Evolutionary conservation across 257 asterid species (phyloP).

Genomic region (Fraxinus americana): DNA sequence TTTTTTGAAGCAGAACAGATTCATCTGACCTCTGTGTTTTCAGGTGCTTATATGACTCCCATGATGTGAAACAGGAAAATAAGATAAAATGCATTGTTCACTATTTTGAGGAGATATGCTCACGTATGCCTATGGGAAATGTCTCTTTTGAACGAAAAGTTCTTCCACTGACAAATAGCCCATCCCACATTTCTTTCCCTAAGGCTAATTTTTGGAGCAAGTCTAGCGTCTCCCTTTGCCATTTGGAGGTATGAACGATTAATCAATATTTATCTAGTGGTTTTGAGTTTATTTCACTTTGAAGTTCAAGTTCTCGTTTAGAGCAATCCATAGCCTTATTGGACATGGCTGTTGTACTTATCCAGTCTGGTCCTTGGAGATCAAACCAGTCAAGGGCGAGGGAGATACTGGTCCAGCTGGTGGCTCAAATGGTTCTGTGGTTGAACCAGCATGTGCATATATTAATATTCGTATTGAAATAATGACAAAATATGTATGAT

Average conservation of each 20-base stretch:
- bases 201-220: conserved; percentile 68
- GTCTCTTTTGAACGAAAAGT: conserved; percentile 90
- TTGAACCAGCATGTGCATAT: neutral
- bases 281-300: neutral
- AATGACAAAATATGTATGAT: neutral
- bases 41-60: conserved; percentile 69
- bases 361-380: neutral
- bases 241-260: conserved; percentile 60
- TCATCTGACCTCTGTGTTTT: conserved; percentile 17
- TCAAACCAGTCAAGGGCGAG: neutral
- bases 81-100: conserved; percentile 83
- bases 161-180: conserved; percentile 46
- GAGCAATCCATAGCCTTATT: neutral
- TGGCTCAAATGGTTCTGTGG: neutral
- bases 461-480: neutral
- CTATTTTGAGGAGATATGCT: conserved; percentile 72
- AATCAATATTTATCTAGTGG: conserved; percentile 3
- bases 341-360: neutral
- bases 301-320: neutral
- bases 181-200: conserved; percentile 47
- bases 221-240: conserved; percentile 64
- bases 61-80: conserved; percentile 56
- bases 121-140: conserved; percentile 58
- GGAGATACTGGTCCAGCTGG: neutral
- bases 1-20: conserved; percentile 18